Conservation (phyloP, 345 rosid species). For the Boechera divaricarpa region DNA sequence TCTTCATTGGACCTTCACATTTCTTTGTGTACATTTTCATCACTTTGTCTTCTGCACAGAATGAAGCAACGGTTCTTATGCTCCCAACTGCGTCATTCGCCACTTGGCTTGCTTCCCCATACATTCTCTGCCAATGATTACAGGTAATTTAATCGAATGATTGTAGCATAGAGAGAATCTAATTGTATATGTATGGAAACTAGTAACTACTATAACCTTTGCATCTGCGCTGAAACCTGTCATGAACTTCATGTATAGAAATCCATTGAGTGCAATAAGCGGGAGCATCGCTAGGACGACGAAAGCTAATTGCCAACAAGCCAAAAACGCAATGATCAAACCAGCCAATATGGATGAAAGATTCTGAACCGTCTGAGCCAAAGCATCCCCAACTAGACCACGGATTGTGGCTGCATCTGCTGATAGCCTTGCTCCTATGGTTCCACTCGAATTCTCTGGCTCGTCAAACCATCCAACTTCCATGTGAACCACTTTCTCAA, state of each 20-base stretch:
- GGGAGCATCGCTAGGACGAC: constrained; percentile 69
- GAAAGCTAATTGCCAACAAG: constrained; percentile 71
- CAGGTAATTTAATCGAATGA: not conserved
- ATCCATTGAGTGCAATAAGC: constrained; percentile 64
- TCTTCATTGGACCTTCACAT: constrained; percentile 80
- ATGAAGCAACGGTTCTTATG: constrained; percentile 89
- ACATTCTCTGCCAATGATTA: constrained; percentile 63
- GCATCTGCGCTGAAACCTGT: constrained; percentile 88
- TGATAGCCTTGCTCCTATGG: constrained; percentile 78
- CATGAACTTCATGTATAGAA: constrained; percentile 64
- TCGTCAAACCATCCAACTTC: constrained; percentile 90
- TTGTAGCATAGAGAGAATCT: not conserved
- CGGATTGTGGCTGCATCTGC: constrained; percentile 81
- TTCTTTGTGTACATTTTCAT: constrained; percentile 73
- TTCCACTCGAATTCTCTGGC: constrained; percentile 74
- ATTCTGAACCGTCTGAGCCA: constrained; percentile 67
- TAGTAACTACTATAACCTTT: constrained; percentile 54
- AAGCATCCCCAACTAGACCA: constrained; percentile 79
- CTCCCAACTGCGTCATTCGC: constrained; percentile 93
- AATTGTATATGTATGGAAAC: not conserved
- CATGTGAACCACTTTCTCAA: constrained; percentile 84
- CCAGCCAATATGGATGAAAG: constrained; percentile 62
- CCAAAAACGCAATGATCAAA: constrained; percentile 73
- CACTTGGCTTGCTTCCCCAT: constrained; percentile 89
- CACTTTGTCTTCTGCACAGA: constrained; percentile 90